Evolutionary conservation across 2,329 filamentous ascomycete genomes (phyloP).

Genomic region (Botrytis galanthina): DNA sequence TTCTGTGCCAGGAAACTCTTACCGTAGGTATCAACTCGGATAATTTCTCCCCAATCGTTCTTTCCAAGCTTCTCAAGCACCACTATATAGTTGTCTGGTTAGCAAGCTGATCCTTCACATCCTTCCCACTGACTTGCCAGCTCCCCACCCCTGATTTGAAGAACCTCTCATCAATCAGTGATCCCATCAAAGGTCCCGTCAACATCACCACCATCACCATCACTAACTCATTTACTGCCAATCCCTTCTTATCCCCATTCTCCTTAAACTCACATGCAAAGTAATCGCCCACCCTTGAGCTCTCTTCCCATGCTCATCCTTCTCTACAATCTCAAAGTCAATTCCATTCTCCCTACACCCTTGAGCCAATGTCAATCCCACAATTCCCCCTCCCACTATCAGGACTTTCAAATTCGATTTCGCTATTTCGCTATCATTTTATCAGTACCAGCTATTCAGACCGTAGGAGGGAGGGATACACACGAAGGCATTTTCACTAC

Average conservation of each 20-base stretch:
- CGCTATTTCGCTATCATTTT: neutral
- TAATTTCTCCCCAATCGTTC: conserved; percentile 30
- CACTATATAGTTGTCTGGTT: conserved; percentile 39
- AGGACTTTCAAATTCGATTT: conserved; percentile 11
- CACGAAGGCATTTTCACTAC: neutral
- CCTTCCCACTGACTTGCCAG: neutral
- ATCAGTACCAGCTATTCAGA: neutral
- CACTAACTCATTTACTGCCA: neutral
- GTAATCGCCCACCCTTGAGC: conserved; percentile 58
- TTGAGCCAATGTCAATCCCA: conserved; percentile 21
- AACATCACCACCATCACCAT: neutral
- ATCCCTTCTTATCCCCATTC: no score
- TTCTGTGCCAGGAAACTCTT: neutral
- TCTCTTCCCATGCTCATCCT: conserved; percentile 33
- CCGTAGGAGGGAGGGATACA: neutral
- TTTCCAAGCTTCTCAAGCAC: conserved; percentile 44
- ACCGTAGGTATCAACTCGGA: conserved; percentile 28
- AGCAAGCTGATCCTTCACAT: neutral
- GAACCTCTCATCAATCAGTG: no score
- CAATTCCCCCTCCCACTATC: conserved; percentile 20
- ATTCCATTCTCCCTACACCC: conserved; percentile 20
- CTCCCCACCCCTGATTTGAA: no score
- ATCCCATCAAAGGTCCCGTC: no score
- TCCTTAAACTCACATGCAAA: conserved; percentile 42
- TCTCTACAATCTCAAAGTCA: conserved; percentile 38